These are phyloP conservation scores for Cercophora sp. DNA, from an alignment of 495 filamentous ascomycete genomes.

Conservation along the genomic window DNA sequence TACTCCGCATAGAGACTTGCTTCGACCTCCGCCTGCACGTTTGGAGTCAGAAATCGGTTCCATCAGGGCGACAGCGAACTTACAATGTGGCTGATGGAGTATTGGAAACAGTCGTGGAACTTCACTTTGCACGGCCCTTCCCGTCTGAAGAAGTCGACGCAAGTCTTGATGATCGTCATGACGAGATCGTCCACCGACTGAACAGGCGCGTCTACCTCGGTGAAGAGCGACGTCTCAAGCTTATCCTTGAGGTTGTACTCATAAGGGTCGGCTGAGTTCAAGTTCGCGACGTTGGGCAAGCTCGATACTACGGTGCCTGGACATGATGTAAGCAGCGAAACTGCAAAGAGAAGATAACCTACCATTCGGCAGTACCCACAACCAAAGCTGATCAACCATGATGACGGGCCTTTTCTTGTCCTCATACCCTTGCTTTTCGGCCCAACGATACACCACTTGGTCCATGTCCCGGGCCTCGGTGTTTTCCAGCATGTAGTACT, in stretches of 20 bases:
- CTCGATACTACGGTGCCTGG: neutral
- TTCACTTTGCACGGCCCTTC: neutral
- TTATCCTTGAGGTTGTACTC: neutral
- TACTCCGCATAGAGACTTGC: neutral
- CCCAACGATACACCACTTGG: slow-evolving; percentile 15
- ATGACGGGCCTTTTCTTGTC: neutral
- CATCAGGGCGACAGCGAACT: too few species aligned
- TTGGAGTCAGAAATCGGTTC: too few species aligned
- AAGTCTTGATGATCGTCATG: neutral
- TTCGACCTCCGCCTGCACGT: neutral
- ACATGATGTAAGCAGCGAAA: too few species aligned
- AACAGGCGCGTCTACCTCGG: neutral
- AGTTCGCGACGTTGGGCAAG: neutral
- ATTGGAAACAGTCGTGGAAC: neutral
- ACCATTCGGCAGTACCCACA: neutral
- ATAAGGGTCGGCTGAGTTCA: too few species aligned
- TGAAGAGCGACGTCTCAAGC: neutral
- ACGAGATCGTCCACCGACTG: neutral
- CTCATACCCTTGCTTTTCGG: neutral
- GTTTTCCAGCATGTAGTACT: slow-evolving; percentile 16
- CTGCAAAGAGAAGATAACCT: too few species aligned
- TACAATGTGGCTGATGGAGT: neutral
- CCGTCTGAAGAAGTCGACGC: neutral
- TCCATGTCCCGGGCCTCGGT: slow-evolving; percentile 13
- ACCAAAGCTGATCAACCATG: slow-evolving; percentile 4